Evolutionary conservation across 176 grass and related monocot species (phyloP).

Genomic region (Ananas comosus): DNA sequence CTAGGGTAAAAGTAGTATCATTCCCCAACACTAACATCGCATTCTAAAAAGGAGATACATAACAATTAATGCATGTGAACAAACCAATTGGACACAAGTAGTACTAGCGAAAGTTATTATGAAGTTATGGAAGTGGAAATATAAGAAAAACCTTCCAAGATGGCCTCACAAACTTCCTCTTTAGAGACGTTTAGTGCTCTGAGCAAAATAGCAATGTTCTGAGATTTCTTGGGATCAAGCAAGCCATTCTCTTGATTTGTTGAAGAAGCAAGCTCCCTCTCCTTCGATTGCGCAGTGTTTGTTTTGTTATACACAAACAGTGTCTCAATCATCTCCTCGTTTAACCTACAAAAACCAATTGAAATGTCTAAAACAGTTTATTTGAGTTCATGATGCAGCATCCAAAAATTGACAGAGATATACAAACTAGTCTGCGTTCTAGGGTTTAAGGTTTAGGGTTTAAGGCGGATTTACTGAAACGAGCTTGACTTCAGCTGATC

Average conservation of each 20-base stretch:
- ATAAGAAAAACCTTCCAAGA: conserved; percentile 43
- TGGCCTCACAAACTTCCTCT: conserved; percentile 38
- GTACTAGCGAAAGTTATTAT: neutral
- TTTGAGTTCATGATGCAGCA: too few relatives aligned
- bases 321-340: conserved; percentile 69
- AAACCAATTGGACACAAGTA: neutral
- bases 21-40: too few relatives aligned
- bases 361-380: neutral
- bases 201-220: conserved; percentile 76
- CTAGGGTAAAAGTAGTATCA: too few relatives aligned
- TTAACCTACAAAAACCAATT: conserved; percentile 35
- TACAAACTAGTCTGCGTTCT: too few relatives aligned
- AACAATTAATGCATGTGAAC: neutral
- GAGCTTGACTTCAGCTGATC: conserved; percentile 48
- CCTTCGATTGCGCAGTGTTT: conserved; percentile 9
- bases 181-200: conserved; percentile 50
- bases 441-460: neutral
- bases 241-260: conserved; percentile 41
- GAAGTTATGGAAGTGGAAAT: neutral
- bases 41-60: too few relatives aligned
- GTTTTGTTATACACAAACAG: conserved; percentile 30
- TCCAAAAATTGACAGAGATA: too few relatives aligned
- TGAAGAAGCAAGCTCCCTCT: conserved; percentile 1
- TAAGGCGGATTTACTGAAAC: conserved; percentile 24
- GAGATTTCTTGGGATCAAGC: conserved; percentile 54